Conservation (phyloP, 306 rosid species). For the Lotus japonicus region DNA sequence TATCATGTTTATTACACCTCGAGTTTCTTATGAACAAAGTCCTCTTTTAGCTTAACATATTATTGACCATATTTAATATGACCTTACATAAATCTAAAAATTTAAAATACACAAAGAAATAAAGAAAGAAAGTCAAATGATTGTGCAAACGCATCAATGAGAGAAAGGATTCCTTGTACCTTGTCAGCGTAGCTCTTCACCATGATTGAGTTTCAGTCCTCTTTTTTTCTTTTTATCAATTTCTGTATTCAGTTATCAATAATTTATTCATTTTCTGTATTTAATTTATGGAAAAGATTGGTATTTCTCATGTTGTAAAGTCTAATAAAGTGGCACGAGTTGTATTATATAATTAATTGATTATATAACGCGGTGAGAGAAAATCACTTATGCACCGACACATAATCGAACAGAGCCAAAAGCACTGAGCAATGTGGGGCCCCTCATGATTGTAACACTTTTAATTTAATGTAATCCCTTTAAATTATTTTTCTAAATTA, state of each 20-base stretch:
- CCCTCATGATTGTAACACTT: slow-evolving; percentile 9
- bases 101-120: too few species aligned
- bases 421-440: slow-evolving; percentile 13
- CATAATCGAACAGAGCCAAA: slow-evolving; percentile 21
- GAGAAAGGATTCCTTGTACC: background rate
- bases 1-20: too few species aligned
- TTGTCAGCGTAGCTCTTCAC: slow-evolving; percentile 16
- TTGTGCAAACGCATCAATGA: slow-evolving; percentile 8
- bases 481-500: too few species aligned
- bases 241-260: background rate
- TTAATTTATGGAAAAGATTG: background rate
- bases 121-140: slow-evolving; percentile 32
- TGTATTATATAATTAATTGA: background rate
- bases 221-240: background rate
- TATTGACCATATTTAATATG: background rate
- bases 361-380: slow-evolving; percentile 37
- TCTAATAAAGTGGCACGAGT: slow-evolving; percentile 23
- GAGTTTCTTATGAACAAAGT: background rate
- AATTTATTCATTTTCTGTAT: background rate
- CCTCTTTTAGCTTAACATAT: background rate
- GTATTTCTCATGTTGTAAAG: slow-evolving; percentile 19
- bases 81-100: background rate
- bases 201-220: background rate
- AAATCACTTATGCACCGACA: slow-evolving; percentile 28
- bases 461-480: background rate